Conservation (phyloP, 2,329 filamentous ascomycete genomes). For the Diaporthe citri region DNA sequence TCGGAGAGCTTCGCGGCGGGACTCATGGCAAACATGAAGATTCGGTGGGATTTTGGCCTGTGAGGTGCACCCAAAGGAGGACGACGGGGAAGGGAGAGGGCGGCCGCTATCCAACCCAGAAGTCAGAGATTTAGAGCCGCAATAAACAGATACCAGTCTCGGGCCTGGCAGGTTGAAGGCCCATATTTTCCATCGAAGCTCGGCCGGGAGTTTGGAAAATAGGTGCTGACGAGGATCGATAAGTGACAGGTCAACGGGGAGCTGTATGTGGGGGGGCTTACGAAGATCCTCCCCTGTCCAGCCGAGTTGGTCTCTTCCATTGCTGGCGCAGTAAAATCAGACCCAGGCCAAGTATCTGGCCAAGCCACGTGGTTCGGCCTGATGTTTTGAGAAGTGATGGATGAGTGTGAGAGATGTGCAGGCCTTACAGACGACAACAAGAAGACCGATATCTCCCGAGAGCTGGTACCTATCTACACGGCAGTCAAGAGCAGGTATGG, state of each 20-base stretch:
- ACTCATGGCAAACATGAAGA: conserved; percentile 61
- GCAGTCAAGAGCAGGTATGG: conserved; percentile 8
- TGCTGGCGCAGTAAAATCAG: conserved; percentile 1
- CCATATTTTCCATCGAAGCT: conserved; percentile 64
- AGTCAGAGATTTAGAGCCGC: conserved; percentile 49
- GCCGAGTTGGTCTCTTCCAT: conserved; percentile 8
- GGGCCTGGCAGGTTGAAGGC: conserved; percentile 56
- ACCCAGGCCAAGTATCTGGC: conserved; percentile 9
- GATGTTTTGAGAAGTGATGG: conserved; percentile 2
- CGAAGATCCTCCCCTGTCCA: conserved; percentile 31
- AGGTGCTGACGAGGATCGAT: conserved; percentile 49
- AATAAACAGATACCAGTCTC: conserved; percentile 59
- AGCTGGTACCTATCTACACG: not conserved
- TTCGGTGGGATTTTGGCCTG: conserved; percentile 56
- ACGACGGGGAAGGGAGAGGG: conserved; percentile 23
- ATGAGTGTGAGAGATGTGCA: not conserved
- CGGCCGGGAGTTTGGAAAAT: conserved; percentile 59
- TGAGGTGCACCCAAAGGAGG: conserved; percentile 55
- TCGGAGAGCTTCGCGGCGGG: conserved; percentile 58
- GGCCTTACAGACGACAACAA: not conserved
- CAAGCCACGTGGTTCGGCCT: conserved; percentile 9
- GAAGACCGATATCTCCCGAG: not conserved
- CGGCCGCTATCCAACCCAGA: not conserved
- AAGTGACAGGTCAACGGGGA: conserved; percentile 17
- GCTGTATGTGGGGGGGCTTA: conserved; percentile 20